Conservation (phyloP, 441 rosid genomes). For the Brassica hybrid region DNA sequence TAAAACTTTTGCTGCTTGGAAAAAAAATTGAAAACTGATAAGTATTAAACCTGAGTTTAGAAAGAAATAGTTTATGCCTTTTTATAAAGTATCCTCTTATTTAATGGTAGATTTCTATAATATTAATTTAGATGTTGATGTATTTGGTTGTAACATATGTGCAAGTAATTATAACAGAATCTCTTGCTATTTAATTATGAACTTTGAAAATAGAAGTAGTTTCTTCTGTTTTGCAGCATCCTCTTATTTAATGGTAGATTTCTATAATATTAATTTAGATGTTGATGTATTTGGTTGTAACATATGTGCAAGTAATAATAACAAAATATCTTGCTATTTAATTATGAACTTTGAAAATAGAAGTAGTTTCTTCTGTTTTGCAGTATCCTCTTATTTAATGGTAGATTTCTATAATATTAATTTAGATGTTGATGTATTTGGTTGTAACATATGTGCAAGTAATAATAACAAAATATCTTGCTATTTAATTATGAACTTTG, state of each 20-base stretch:
- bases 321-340: background rate
- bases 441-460: background rate
- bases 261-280: background rate
- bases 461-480: background rate
- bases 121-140: too few species aligned
- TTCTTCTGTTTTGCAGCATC: background rate
- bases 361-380: background rate
- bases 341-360: background rate
- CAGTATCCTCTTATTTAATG: background rate
- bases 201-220: background rate
- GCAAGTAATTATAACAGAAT: background rate
- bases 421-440: background rate
- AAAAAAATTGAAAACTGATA: background rate
- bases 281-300: background rate
- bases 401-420: background rate
- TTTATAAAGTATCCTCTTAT: background rate
- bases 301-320: background rate
- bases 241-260: constrained; percentile 4
- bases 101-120: background rate
- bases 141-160: background rate
- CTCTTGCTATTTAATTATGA: background rate
- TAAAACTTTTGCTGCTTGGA: background rate
- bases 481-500: background rate
- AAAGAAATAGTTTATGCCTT: background rate
- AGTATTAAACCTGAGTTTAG: background rate